These are phyloP conservation scores for Neurospora sp. DNA, from an alignment of 495 filamentous ascomycete genomes.

Conservation along the genomic window DNA sequence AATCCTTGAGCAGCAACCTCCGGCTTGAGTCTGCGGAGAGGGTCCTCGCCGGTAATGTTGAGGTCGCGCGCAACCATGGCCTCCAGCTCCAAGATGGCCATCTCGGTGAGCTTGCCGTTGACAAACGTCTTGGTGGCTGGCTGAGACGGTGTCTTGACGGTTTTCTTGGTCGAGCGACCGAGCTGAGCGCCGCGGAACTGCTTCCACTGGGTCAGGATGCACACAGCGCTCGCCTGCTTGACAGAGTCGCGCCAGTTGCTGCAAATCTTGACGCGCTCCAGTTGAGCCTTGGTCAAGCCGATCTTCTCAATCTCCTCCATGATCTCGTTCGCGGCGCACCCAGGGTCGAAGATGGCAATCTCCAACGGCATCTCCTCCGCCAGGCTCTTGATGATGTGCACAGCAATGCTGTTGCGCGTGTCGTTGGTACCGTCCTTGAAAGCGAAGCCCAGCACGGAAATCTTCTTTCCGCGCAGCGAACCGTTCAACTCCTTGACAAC, in stretches of 20 bases:
- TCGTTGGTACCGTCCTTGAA: slow-evolving; percentile 81
- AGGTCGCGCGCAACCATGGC: slow-evolving; percentile 1
- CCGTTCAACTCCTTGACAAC: slow-evolving; percentile 59
- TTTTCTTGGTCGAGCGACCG: neutral
- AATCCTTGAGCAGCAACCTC: slow-evolving; percentile 19
- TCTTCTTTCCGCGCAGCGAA: slow-evolving; percentile 59
- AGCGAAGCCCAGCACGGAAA: slow-evolving; percentile 66
- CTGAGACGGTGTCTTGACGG: neutral
- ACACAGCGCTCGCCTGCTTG: slow-evolving; percentile 19
- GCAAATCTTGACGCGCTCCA: slow-evolving; percentile 30
- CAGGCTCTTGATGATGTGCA: slow-evolving; percentile 56
- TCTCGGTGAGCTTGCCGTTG: slow-evolving; percentile 11
- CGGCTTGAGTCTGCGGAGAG: slow-evolving; percentile 14
- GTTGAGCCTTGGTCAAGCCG: slow-evolving; percentile 19
- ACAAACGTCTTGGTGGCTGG: neutral
- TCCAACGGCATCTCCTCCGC: slow-evolving; percentile 51
- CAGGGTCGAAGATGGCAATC: slow-evolving; percentile 69
- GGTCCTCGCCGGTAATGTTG: slow-evolving; percentile 8
- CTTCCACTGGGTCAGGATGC: slow-evolving; percentile 23
- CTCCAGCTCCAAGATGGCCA: slow-evolving; percentile 14
- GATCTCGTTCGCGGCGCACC: slow-evolving; percentile 37
- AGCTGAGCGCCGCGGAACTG: slow-evolving; percentile 20
- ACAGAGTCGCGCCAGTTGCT: slow-evolving; percentile 39
- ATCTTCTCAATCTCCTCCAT: slow-evolving; percentile 32
- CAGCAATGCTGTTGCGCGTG: slow-evolving; percentile 61